Base-by-base conservation (phyloP, 192 early-diverging fungal species). In the Obelidium mucronatum region DNA sequence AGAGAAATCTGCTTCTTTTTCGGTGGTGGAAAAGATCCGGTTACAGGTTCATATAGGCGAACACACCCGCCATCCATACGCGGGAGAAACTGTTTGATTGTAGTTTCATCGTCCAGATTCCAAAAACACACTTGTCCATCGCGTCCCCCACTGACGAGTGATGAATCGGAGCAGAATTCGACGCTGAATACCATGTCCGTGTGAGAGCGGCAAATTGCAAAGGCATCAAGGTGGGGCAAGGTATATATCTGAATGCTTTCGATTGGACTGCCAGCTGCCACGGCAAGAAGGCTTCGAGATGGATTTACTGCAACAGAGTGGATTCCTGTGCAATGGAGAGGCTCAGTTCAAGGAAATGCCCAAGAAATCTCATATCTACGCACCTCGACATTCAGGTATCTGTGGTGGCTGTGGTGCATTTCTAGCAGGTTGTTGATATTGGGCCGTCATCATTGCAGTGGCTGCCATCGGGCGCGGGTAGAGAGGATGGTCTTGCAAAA, bases 121-220 rank as follows among this genome's bases (percentile, higher is more conserved):
- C 90, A 91, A 2, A 88, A 77, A 61, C 91, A 90, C 2, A 74
- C 19, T 40, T 40, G 33, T 4, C 54, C 59, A 33, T 74, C 72
- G 2, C 92, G 82, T 3, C 87, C 84, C 1, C 92, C 91, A 6
- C 87, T 87, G 19, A 89, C 83, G n/a, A 93, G 76, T 0, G 77
- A 80, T 8, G 77, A 78, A 66, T 93, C 90, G 26, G 80, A 74
- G 2, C 88, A n/a, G 87, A 89, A 93, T 1, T 73, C 78, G 44
- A 93, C 60, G 0, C 88, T 79, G 75, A 93, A 93, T 2, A 91
- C 90, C 56, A 92, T 81, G 68, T 93, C 92, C 34, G 69, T 62
- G 69, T 93, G 92, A 30, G 33, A 64, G 36, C 79, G 82, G 62
- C 93, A 84, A 15, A 92, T 53, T 0, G 83, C 88, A 26, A 87